phyloP scores from a whole-genome alignment of 768 basidiomycete genomes.

The Suillus lakei region DNA sequence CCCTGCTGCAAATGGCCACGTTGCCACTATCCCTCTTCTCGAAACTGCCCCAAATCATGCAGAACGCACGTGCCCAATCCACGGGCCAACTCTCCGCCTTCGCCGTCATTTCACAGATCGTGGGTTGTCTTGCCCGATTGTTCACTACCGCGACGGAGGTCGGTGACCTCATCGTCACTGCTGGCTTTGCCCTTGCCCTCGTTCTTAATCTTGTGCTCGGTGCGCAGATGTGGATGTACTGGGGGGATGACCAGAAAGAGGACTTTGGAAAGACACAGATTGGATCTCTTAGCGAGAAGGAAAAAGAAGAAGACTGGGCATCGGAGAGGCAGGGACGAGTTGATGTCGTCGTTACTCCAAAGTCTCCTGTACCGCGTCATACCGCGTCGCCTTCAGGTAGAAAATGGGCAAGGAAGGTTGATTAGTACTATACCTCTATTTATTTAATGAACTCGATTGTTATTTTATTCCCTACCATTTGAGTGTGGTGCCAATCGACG shows the following conservation, averaged over 20 bases:
- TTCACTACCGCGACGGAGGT: conserved; percentile 95
- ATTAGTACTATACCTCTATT: conserved; percentile 44
- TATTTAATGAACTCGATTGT: conserved; percentile 3
- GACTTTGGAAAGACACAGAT: conserved; percentile 22
- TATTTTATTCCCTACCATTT: background rate
- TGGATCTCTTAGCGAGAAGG: conserved; percentile 32
- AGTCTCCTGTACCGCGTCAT: conserved; percentile 47
- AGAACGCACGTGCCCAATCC: conserved; percentile 73
- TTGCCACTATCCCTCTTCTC: conserved; percentile 92
- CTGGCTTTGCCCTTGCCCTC: conserved; percentile 85
- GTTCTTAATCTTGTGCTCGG: conserved; percentile 85
- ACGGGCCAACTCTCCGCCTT: conserved; percentile 96
- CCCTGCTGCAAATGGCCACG: conserved; percentile 80
- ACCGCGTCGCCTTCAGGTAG: conserved; percentile 55
- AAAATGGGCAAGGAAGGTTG: conserved; percentile 78
- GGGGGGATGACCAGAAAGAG: conserved; percentile 59
- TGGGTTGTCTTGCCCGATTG: conserved; percentile 87
- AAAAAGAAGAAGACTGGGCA: conserved; percentile 27
- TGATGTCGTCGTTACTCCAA: conserved; percentile 49
- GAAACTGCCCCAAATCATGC: conserved; percentile 91
- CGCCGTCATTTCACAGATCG: conserved; percentile 86
- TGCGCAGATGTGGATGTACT: conserved; percentile 83
- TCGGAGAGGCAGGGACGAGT: conserved; percentile 35
- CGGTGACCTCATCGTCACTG: conserved; percentile 76
- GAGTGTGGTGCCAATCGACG: background rate